phyloP scores from a whole-genome alignment of 139 green algal species.

The Chlamydomonas applanata region DNA sequence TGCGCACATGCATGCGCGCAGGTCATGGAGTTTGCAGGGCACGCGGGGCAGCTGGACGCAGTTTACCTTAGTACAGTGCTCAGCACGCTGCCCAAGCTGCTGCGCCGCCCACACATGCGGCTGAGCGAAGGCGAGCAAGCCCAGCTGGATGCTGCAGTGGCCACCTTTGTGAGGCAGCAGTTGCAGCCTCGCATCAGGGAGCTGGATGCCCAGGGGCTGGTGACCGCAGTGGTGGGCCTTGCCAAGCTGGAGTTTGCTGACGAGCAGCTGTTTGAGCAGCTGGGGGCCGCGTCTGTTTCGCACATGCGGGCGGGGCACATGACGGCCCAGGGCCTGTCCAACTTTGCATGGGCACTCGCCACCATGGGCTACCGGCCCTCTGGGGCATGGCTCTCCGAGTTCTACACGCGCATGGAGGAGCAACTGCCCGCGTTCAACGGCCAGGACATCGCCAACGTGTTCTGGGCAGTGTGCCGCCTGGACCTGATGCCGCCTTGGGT shows the following conservation, averaged over 20 bases:
- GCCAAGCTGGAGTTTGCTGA: background rate
- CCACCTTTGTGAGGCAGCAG: background rate
- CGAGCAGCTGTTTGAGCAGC: background rate
- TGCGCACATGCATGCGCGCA: too few relatives aligned
- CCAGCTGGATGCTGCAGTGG: background rate
- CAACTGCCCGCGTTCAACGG: conserved; percentile 19
- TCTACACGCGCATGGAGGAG: conserved; percentile 20
- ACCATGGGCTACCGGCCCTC: conserved; percentile 28
- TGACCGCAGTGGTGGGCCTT: conserved; percentile 21
- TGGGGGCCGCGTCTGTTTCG: conserved; percentile 6
- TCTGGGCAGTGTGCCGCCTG: conserved; percentile 32
- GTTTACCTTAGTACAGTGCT: conserved; percentile 22
- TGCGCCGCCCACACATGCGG: conserved; percentile 4
- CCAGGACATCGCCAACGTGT: conserved; percentile 26
- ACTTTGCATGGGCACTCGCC: conserved; percentile 39
- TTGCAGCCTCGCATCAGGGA: background rate
- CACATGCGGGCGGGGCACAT: background rate
- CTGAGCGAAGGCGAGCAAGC: background rate
- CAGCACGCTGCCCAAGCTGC: conserved; percentile 6
- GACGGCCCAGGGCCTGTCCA: conserved; percentile 25
- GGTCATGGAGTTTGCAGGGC: background rate
- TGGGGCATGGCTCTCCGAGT: conserved; percentile 35
- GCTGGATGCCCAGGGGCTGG: conserved; percentile 8
- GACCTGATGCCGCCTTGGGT: conserved; percentile 37
- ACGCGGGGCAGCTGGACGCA: conserved; percentile 13